Evolutionary conservation across 2,329 filamentous ascomycete species (phyloP).

Genomic region (Beauveria bassiana): DNA sequence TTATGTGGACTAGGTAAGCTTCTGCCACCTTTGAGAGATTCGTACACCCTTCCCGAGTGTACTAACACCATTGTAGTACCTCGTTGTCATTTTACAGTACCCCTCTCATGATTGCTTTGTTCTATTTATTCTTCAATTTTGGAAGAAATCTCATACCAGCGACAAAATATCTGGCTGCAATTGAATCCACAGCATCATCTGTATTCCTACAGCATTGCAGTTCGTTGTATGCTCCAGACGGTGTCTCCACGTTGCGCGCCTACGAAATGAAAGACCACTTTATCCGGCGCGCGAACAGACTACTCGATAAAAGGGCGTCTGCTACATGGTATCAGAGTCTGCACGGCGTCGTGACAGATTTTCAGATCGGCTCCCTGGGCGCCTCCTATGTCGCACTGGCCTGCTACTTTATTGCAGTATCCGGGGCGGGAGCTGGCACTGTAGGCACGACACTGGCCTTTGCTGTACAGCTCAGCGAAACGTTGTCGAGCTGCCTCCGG

Average conservation of each 20-base stretch:
- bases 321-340: constrained; percentile 58
- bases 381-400: constrained; percentile 55
- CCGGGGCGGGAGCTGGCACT: constrained; percentile 49
- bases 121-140: constrained; percentile 44
- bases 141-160: constrained; percentile 52
- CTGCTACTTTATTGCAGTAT: constrained; percentile 49
- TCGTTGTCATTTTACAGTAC: constrained; percentile 58
- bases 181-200: constrained; percentile 61
- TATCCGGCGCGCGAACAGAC: constrained; percentile 38
- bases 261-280: constrained; percentile 57
- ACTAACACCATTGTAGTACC: neutral
- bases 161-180: constrained; percentile 58
- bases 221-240: constrained; percentile 46
- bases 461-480: constrained; percentile 51
- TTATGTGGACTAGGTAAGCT: neutral
- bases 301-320: constrained; percentile 48
- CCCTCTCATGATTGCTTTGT: constrained; percentile 44
- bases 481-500: constrained; percentile 52
- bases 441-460: constrained; percentile 64
- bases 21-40: neutral
- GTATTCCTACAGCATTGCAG: constrained; percentile 67
- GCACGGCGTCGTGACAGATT: constrained; percentile 63
- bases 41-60: neutral
- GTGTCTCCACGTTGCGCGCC: constrained; percentile 61
- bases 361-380: constrained; percentile 56